Evolutionary conservation across 352 stramenopile species (phyloP).

Genomic region (Globisporangium canariense): DNA sequence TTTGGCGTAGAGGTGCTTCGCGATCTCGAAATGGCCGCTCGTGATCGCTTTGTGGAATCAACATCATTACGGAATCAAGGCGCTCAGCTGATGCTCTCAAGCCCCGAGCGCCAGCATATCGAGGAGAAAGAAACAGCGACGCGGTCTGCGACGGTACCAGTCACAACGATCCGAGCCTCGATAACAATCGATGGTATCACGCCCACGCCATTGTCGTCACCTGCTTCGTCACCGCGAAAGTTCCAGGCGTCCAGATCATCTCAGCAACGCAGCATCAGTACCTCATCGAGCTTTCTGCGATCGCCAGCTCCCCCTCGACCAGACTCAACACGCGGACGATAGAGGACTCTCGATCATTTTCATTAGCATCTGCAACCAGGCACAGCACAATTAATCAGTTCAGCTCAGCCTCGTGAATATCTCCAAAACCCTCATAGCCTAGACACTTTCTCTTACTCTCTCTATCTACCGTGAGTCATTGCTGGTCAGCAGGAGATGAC

Average conservation of each 20-base stretch:
- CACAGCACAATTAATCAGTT: not conserved
- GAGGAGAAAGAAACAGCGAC: not conserved
- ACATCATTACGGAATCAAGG: not conserved
- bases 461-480: not conserved
- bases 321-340: constrained; percentile 4
- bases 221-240: constrained; percentile 7
- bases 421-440: not conserved
- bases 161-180: not conserved
- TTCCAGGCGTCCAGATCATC: constrained; percentile 2
- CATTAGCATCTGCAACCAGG: not conserved
- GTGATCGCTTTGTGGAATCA: not conserved
- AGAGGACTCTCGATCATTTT: not conserved
- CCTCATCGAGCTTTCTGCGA: not conserved
- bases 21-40: not conserved
- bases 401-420: not conserved
- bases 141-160: not conserved
- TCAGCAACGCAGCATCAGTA: not conserved
- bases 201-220: not conserved
- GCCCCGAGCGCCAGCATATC: not conserved
- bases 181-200: constrained; percentile 7
- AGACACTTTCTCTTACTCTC: not conserved
- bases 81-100: not conserved
- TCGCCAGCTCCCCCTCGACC: constrained; percentile 2
- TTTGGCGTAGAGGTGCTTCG: not conserved
- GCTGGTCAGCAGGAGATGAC: constrained; percentile 54